These are phyloP conservation scores for Pascua guehoae DNA, from an alignment of 1,284 basidiomycete genomes.

Conservation along the genomic window DNA sequence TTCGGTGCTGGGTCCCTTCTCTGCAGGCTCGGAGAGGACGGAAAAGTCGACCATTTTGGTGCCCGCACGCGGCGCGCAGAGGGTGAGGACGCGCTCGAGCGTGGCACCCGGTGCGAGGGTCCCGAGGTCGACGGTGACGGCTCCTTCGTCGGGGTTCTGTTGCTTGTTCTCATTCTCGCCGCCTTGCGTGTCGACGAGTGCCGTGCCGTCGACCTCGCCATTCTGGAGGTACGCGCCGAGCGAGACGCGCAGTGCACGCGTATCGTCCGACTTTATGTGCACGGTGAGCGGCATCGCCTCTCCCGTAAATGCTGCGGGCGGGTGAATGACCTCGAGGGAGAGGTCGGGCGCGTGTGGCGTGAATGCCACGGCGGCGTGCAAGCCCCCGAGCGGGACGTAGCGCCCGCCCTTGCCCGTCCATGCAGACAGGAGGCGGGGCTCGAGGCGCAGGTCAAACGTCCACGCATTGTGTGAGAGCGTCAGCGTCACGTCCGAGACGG, in stretches of 20 bases:
- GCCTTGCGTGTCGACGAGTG: slow-evolving; percentile 8
- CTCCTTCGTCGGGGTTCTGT: too few relatives aligned
- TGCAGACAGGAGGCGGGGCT: slow-evolving; percentile 12
- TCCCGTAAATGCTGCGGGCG: slow-evolving; percentile 66
- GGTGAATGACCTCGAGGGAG: slow-evolving; percentile 57
- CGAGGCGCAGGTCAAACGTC: slow-evolving; percentile 30
- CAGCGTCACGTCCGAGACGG: slow-evolving; percentile 27
- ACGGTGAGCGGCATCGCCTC: slow-evolving; percentile 70
- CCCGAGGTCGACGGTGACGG: slow-evolving; percentile 22
- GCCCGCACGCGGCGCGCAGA: slow-evolving; percentile 14
- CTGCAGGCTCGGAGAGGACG: slow-evolving; percentile 11
- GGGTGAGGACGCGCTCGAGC: slow-evolving; percentile 13
- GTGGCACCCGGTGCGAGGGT: slow-evolving; percentile 14
- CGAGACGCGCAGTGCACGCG: slow-evolving; percentile 61
- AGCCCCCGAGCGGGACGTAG: slow-evolving; percentile 15
- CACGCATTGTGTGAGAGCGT: slow-evolving; percentile 30
- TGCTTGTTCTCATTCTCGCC: too few relatives aligned
- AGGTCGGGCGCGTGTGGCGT: slow-evolving; percentile 62
- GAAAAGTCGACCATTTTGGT: slow-evolving; percentile 32
- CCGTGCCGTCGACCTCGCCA: slow-evolving; percentile 67
- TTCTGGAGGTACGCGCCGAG: slow-evolving; percentile 75
- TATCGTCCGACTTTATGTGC: slow-evolving; percentile 58
- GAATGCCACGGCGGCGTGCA: slow-evolving; percentile 53
- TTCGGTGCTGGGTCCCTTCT: too few relatives aligned
- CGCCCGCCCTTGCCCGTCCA: slow-evolving; percentile 22